Evolutionary conservation across 2,329 filamentous ascomycete genomes (phyloP).

Genomic region (Phialemoniopsis sp.): DNA sequence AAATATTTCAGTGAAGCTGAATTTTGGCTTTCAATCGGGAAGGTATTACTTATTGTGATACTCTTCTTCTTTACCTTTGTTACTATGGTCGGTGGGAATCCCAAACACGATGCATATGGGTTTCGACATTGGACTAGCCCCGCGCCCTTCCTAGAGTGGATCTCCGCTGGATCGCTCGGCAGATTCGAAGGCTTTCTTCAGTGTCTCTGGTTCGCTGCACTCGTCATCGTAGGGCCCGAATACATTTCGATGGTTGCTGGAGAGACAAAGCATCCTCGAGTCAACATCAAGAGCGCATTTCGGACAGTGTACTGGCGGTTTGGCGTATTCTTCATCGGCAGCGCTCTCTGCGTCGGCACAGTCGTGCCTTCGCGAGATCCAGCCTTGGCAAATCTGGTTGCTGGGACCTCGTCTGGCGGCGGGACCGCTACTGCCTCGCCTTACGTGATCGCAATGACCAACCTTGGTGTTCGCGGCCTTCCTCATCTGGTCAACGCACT

Average conservation of each 20-base stretch:
- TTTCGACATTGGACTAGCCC: conserved; percentile 37
- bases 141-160: conserved; percentile 49
- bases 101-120: conserved; percentile 26
- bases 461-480: conserved; percentile 46
- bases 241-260: conserved; percentile 48
- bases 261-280: conserved; percentile 54
- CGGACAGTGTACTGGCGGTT: conserved; percentile 65
- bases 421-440: conserved; percentile 50
- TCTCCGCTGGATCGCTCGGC: conserved; percentile 48
- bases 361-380: conserved; percentile 56
- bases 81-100: conserved; percentile 38
- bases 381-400: conserved; percentile 46
- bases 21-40: conserved; percentile 39
- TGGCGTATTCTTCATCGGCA: conserved; percentile 62
- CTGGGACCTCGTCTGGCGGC: conserved; percentile 41
- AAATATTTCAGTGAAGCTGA: conserved; percentile 37
- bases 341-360: conserved; percentile 59
- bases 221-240: conserved; percentile 59
- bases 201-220: conserved; percentile 55
- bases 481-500: conserved; percentile 60
- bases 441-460: conserved; percentile 53
- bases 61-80: conserved; percentile 32
- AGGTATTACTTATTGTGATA: conserved; percentile 25
- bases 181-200: conserved; percentile 61
- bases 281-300: conserved; percentile 57